phyloP scores from a whole-genome alignment of 148 eudicot genomes.

The Nepenthes mirabilis region DNA sequence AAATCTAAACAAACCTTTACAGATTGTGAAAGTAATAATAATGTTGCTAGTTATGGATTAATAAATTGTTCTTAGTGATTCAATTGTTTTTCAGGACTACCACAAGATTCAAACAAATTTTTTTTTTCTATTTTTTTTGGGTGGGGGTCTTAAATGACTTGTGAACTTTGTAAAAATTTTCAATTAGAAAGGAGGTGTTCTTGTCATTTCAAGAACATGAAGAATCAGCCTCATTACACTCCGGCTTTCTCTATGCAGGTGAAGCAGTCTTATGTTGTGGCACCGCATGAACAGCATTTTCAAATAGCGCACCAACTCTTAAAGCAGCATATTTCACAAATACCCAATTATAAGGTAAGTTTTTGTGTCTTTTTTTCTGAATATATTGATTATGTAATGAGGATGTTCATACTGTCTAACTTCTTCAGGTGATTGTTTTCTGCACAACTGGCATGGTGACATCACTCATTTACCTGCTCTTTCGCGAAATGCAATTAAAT shows the following conservation, averaged over 20 bases:
- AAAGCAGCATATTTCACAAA: constrained; percentile 48
- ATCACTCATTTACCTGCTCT: constrained; percentile 66
- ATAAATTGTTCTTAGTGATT: no score
- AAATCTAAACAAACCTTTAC: no score
- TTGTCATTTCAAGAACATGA: not conserved
- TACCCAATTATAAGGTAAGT: constrained; percentile 64
- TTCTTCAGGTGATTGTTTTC: constrained; percentile 70
- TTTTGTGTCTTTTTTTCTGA: not conserved
- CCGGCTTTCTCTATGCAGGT: constrained; percentile 33
- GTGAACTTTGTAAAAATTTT: not conserved
- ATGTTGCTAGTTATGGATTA: no score
- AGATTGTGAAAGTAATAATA: no score
- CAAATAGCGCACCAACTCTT: constrained; percentile 57
- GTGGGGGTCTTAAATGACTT: no score
- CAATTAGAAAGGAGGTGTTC: not conserved
- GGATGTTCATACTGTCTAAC: not conserved
- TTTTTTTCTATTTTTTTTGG: no score
- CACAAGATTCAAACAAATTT: no score
- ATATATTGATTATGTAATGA: not conserved
- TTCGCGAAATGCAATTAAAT: constrained; percentile 72
- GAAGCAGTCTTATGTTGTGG: constrained; percentile 65
- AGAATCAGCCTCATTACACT: not conserved
- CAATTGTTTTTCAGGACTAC: no score
- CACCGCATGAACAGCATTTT: constrained; percentile 73
- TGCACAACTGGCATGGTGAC: constrained; percentile 84